Evolutionary conservation across 176 grass and related monocot genomes (phyloP).

Genomic region (Musa schizocarpa): DNA sequence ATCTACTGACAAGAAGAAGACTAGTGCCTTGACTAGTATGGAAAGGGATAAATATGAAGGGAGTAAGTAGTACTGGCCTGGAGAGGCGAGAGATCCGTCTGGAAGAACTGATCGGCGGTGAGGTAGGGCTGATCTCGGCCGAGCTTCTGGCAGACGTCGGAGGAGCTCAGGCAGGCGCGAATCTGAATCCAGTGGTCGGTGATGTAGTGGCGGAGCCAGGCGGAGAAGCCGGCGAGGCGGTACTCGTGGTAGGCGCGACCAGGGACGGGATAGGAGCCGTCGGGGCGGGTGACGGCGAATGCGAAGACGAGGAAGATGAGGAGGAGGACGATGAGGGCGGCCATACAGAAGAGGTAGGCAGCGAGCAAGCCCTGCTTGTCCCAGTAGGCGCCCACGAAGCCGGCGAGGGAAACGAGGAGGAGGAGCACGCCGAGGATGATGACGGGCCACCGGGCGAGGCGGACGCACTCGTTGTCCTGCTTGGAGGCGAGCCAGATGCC

Average conservation of each 20-base stretch:
- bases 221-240: conserved; percentile 51
- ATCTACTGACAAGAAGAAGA: no score
- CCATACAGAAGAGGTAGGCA: conserved; percentile 85
- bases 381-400: conserved; percentile 51
- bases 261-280: conserved; percentile 22
- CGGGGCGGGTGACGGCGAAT: conserved; percentile 46
- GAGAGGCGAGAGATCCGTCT: conserved; percentile 49
- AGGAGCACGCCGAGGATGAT: conserved; percentile 41
- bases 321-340: conserved; percentile 48
- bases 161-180: conserved; percentile 38
- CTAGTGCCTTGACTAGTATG: no score
- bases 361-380: conserved; percentile 61
- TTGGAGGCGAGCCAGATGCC: conserved; percentile 60
- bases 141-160: conserved; percentile 42
- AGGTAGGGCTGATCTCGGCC: conserved; percentile 33
- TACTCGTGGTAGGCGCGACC: conserved; percentile 66
- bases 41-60: neutral
- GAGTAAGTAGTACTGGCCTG: conserved; percentile 26
- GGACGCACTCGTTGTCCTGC: conserved; percentile 49
- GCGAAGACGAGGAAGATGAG: conserved; percentile 50
- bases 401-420: conserved; percentile 57
- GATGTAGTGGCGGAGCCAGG: conserved; percentile 45
- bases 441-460: conserved; percentile 49
- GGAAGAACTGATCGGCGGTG: conserved; percentile 57
- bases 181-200: conserved; percentile 38